Conservation (phyloP, 176 grass and related monocot species). For the Triticum urartu region DNA sequence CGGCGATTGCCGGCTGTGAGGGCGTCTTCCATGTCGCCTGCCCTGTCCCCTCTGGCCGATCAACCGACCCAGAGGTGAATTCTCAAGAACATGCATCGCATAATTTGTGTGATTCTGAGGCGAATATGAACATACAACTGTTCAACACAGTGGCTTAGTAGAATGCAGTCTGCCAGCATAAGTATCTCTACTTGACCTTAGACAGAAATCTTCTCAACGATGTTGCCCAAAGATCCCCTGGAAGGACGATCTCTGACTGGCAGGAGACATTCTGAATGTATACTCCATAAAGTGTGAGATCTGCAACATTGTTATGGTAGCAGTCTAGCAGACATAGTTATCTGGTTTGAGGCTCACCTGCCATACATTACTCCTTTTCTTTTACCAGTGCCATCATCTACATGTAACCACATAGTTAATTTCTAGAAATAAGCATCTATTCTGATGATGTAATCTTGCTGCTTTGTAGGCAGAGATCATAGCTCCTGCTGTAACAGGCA, state of each 20-base stretch:
- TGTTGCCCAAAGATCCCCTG: too few species aligned
- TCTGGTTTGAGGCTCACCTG: background rate
- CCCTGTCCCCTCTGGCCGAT: conserved; percentile 53
- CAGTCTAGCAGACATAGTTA: background rate
- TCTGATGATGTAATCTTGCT: background rate
- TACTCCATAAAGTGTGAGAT: background rate
- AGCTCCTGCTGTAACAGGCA: conserved; percentile 71
- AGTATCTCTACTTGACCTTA: too few species aligned
- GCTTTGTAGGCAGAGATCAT: conserved; percentile 55
- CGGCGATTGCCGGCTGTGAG: conserved; percentile 55
- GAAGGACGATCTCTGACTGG: too few species aligned
- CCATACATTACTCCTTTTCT: background rate
- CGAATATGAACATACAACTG: too few species aligned
- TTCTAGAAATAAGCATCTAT: background rate
- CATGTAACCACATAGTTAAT: background rate
- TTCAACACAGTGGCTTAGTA: background rate
- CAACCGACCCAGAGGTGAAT: conserved; percentile 67
- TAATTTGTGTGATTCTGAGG: too few species aligned
- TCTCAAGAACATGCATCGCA: too few species aligned
- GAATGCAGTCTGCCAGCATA: background rate
- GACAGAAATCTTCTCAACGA: too few species aligned
- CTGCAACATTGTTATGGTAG: background rate
- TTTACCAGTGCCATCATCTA: too few species aligned
- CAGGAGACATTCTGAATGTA: too few species aligned
- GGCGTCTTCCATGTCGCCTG: conserved; percentile 79